phyloP scores from a whole-genome alignment of 768 basidiomycete species.

The Lentinus brumalis region DNA sequence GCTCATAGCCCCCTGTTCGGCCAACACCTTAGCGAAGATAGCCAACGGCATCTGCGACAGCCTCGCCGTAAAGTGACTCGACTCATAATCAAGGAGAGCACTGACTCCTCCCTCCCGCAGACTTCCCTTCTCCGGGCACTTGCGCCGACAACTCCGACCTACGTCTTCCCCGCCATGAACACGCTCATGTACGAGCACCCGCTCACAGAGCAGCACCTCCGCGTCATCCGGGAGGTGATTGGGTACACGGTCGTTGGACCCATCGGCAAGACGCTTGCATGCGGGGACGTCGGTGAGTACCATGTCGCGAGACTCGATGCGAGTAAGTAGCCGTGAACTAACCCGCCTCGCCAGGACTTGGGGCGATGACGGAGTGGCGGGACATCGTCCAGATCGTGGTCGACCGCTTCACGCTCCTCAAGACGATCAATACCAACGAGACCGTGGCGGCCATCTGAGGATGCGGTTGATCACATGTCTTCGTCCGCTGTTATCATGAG shows the following conservation, averaged over 20 bases:
- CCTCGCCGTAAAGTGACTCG: constrained; percentile 54
- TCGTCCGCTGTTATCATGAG: neutral
- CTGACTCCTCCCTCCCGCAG: constrained; percentile 34
- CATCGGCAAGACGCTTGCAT: constrained; percentile 85
- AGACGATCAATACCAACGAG: neutral
- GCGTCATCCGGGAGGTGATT: constrained; percentile 71
- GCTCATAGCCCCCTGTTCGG: constrained; percentile 92
- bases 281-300: constrained; percentile 79
- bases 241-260: constrained; percentile 85
- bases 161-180: constrained; percentile 98
- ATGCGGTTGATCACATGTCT: neutral
- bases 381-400: constrained; percentile 82
- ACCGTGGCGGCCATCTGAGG: neutral
- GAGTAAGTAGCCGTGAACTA: neutral
- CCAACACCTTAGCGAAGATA: constrained; percentile 95
- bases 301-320: neutral
- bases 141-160: constrained; percentile 81
- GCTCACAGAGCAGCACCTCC: constrained; percentile 82
- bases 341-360: constrained; percentile 56
- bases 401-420: constrained; percentile 43
- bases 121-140: constrained; percentile 84
- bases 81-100: neutral
- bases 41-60: constrained; percentile 90
- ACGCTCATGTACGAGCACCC: constrained; percentile 97
- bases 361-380: constrained; percentile 96